Conservation (phyloP, 176 grass and related monocot genomes). For the Cenchrus purpureus region DNA sequence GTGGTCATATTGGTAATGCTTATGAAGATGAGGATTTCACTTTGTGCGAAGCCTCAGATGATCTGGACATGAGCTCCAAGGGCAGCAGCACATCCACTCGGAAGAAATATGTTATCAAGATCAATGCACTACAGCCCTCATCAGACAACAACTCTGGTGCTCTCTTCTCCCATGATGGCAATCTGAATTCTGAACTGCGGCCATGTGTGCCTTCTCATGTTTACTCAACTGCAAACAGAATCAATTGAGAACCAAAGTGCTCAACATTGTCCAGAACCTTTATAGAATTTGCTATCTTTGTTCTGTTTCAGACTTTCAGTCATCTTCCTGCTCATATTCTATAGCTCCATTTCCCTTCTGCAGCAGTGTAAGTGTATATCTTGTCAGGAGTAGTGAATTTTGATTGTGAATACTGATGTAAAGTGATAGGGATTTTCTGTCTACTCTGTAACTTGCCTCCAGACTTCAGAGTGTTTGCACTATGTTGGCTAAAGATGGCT, state of each 20-base stretch:
- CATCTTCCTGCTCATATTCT: background rate
- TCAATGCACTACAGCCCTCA: constrained; percentile 62
- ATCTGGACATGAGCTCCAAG: constrained; percentile 20
- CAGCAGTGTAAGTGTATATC: constrained; percentile 20
- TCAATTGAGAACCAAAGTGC: background rate
- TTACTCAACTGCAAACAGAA: background rate
- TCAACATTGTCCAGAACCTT: background rate
- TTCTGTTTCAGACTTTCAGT: constrained; percentile 8
- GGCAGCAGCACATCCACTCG: constrained; percentile 8
- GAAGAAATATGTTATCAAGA: constrained; percentile 78
- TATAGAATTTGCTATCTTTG: background rate
- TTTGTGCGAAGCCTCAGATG: constrained; percentile 31
- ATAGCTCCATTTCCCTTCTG: background rate
- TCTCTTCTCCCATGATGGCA: constrained; percentile 25
- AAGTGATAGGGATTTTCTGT: background rate
- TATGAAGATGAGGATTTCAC: constrained; percentile 51
- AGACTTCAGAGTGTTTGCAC: background rate
- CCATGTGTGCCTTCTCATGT: background rate
- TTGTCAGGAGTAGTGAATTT: constrained; percentile 9
- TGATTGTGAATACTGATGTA: constrained; percentile 15
- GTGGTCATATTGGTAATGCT: constrained; percentile 50
- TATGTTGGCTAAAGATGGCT: background rate
- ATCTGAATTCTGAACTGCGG: background rate
- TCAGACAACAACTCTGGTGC: constrained; percentile 37
- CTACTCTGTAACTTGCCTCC: background rate